phyloP scores from a whole-genome alignment of 345 rosid genomes.

The Eucalyptus sp. region DNA sequence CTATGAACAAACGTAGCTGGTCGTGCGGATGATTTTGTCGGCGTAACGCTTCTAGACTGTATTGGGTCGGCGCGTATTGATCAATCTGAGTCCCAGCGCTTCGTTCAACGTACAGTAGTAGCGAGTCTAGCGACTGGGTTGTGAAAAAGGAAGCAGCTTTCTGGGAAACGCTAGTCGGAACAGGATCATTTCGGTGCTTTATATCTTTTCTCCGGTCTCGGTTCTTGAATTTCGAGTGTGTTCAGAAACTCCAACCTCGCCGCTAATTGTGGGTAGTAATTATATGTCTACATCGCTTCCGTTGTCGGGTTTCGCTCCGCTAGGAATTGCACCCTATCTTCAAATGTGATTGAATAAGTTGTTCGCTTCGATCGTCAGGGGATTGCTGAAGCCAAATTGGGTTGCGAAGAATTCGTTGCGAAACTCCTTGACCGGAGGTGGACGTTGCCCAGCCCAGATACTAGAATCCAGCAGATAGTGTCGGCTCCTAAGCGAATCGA shows the following conservation, averaged over 20 bases:
- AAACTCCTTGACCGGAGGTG: conserved; percentile 63
- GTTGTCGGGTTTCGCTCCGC: not conserved
- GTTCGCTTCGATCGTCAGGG: conserved; percentile 1
- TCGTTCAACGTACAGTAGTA: not conserved
- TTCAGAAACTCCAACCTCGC: not conserved
- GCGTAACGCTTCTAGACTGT: not conserved
- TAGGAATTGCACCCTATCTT: not conserved
- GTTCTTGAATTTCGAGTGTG: not conserved
- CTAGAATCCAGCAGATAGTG: conserved; percentile 44
- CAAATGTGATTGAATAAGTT: not conserved
- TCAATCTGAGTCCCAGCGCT: not conserved
- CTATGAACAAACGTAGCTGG: not conserved
- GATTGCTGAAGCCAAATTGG: conserved; percentile 7
- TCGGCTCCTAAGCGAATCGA: conserved; percentile 14
- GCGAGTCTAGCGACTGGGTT: not conserved
- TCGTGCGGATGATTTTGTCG: not conserved
- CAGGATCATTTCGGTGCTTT: not conserved
- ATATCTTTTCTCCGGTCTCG: not conserved
- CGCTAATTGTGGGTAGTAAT: not conserved
- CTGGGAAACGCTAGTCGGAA: not conserved
- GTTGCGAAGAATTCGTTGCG: conserved; percentile 15
- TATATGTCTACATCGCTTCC: not conserved
- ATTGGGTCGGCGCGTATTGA: not conserved
- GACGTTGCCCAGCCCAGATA: conserved; percentile 45
- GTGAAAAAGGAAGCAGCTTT: not conserved